Evolutionary conservation across 2,329 filamentous ascomycete species (phyloP), one percentile per base, ranked within the genome.

Genomic region (Epichloe bromicola): DNA sequence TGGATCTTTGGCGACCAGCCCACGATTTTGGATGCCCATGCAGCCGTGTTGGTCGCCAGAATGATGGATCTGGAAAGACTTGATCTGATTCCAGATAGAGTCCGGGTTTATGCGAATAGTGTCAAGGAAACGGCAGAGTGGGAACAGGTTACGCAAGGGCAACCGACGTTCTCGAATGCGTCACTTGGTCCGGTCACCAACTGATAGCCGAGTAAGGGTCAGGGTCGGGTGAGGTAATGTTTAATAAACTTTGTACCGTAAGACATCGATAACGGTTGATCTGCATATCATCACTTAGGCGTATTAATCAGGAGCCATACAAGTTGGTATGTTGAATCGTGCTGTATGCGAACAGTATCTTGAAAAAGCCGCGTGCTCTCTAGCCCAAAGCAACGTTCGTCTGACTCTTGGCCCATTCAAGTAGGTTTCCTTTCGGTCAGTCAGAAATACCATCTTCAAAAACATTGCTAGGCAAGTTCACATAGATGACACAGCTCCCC

Each of bases 11-110:
- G 60, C 11, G 54, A 53, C 8, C 52, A 53, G 34, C 62, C 61
- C 8, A 63, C 61, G 1, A 60, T 65, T n/a, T 42, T 63, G 26
- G 62, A 65, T 41, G 63, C 59, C 15, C 58, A 63, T 42, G 59
- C 57, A 12, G 52, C 57, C 34, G 54, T 55, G 2, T 46, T 63
- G 26, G 46, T 56, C 5, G 55, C 56, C 8, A 54, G 60, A 20
- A 46, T 63, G 46, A 55, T 60, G 49, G 61, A 65, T 12, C 53
- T 55, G 39, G 51, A 58, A 8, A 56, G 62, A 5, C 26, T 48
- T 19, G 60, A 63, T 19, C 41, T 65, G 23, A 23, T 65, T 11
- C 54, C 58, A 10, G 51, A 51, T 3, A 45, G 54, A 33, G 56
- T 59, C 17, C 53, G 54, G 39, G 53, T 46, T 3, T 65, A 63